These are phyloP conservation scores for Auricularia heimuer DNA, from an alignment of 768 basidiomycete genomes.

Conservation along the genomic window DNA sequence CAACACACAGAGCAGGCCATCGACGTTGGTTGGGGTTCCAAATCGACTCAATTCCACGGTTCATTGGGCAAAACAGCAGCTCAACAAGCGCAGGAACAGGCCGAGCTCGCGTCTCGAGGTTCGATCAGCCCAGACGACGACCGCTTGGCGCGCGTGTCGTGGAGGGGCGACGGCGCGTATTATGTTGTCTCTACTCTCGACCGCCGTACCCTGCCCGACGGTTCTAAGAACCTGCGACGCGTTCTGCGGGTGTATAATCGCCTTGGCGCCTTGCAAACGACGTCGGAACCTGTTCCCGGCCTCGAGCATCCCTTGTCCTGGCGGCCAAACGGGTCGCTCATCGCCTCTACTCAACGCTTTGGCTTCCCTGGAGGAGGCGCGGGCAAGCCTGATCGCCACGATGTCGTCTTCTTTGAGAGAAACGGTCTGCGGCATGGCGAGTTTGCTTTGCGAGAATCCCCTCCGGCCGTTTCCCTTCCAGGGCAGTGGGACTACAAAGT, in stretches of 20 bases:
- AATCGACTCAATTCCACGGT: constrained; percentile 95
- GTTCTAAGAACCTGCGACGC: constrained; percentile 33
- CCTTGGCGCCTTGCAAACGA: constrained; percentile 65
- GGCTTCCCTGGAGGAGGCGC: constrained; percentile 64
- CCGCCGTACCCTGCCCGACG: constrained; percentile 15
- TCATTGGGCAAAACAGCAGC: constrained; percentile 84
- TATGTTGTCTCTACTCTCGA: constrained; percentile 79
- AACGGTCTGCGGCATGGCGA: constrained; percentile 92
- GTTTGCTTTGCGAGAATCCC: constrained; percentile 48
- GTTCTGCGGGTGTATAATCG: constrained; percentile 68
- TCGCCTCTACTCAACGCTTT: constrained; percentile 73
- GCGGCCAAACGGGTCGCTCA: constrained; percentile 83
- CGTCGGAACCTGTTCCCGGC: constrained; percentile 74
- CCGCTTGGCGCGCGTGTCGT: constrained; percentile 61
- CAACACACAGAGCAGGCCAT: constrained; percentile 63
- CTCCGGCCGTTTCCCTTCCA: constrained; percentile 14
- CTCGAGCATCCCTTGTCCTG: constrained; percentile 73
- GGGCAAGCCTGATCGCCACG: constrained; percentile 58
- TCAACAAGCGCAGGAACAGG: constrained; percentile 23
- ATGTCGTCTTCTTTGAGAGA: constrained; percentile 89
- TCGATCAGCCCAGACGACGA: constrained; percentile 61
- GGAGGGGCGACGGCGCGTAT: constrained; percentile 88
- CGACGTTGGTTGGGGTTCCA: constrained; percentile 96
- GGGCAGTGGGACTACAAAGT: constrained; percentile 59
- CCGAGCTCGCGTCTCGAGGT: constrained; percentile 25